Conservation (phyloP, 305 asterid species). For the Petunia hybrid region DNA sequence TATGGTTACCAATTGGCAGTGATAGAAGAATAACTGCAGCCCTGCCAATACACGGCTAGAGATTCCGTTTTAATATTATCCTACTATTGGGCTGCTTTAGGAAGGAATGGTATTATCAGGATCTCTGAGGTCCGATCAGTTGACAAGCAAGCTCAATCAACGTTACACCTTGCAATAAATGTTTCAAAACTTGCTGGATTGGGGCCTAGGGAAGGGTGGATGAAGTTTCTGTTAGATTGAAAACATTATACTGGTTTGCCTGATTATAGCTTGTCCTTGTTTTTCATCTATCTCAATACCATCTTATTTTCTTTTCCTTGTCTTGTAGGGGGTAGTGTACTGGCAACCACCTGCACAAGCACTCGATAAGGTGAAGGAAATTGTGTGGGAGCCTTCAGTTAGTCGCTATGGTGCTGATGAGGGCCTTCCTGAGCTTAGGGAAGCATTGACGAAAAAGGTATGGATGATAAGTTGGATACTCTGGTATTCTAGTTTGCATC, state of each 20-base stretch:
- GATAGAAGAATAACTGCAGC: background rate
- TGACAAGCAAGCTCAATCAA: background rate
- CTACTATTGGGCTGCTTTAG: background rate
- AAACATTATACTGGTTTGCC: background rate
- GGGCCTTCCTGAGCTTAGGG: slow-evolving; percentile 95
- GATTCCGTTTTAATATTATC: background rate
- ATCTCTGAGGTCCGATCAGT: background rate
- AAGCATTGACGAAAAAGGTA: slow-evolving; percentile 78
- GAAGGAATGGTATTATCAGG: background rate
- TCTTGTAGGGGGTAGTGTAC: slow-evolving; percentile 85
- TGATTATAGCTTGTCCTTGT: background rate
- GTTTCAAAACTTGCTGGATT: slow-evolving; percentile 22
- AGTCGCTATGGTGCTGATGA: slow-evolving; percentile 96
- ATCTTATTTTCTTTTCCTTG: slow-evolving; percentile 22
- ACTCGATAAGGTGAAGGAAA: slow-evolving; percentile 70
- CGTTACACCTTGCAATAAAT: background rate
- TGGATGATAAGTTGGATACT: slow-evolving; percentile 10
- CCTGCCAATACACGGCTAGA: background rate
- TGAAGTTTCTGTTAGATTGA: slow-evolving; percentile 25
- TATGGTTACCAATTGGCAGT: background rate
- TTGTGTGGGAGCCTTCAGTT: slow-evolving; percentile 83
- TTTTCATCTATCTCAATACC: slow-evolving; percentile 7
- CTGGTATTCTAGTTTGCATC: slow-evolving; percentile 20
- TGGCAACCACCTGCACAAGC: slow-evolving; percentile 96
- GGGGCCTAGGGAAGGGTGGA: background rate